Conservation (phyloP, 768 basidiomycete genomes). For the Lentinula boryana region DNA sequence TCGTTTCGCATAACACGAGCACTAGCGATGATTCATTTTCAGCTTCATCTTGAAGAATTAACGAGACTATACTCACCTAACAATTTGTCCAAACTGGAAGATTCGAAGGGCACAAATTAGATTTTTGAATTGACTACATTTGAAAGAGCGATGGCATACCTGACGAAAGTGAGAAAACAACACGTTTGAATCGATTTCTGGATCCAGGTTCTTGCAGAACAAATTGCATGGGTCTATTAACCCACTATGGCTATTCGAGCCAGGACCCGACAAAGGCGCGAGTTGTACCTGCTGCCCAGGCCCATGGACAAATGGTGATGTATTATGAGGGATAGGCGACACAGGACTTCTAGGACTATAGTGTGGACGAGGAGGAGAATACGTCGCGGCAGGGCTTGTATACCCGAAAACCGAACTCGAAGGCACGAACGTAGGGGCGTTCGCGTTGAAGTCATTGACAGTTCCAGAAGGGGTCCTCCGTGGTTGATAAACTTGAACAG, state of each 20-base stretch:
- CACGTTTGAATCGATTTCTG: slow-evolving; percentile 79
- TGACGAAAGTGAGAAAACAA: slow-evolving; percentile 79
- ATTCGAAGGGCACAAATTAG: slow-evolving; percentile 3
- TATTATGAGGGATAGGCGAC: slow-evolving; percentile 27
- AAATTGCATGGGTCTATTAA: slow-evolving; percentile 88
- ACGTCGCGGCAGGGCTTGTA: slow-evolving; percentile 55
- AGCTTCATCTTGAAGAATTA: neutral
- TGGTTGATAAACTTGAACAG: slow-evolving; percentile 73
- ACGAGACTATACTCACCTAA: slow-evolving; percentile 48
- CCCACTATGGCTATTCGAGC: slow-evolving; percentile 79
- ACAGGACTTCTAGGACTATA: slow-evolving; percentile 31
- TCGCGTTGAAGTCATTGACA: slow-evolving; percentile 62
- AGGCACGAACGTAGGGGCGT: slow-evolving; percentile 74
- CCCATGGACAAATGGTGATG: slow-evolving; percentile 62
- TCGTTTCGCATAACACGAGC: slow-evolving; percentile 93
- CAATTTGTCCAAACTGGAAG: slow-evolving; percentile 77
- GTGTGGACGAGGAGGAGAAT: slow-evolving; percentile 63
- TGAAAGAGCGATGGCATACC: slow-evolving; percentile 32
- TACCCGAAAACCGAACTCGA: slow-evolving; percentile 59
- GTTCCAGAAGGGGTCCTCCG: slow-evolving; percentile 48
- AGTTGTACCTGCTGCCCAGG: slow-evolving; percentile 89
- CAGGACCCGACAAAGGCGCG: slow-evolving; percentile 67
- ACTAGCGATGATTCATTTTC: slow-evolving; percentile 28
- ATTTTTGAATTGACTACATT: slow-evolving; percentile 10
- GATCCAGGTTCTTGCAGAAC: slow-evolving; percentile 87